A percentile compares a stretch with the other conserved stretches of the same genome.
Conservation (phyloP, 768 basidiomycete species). For the Cystobasidium onofrii region DNA sequence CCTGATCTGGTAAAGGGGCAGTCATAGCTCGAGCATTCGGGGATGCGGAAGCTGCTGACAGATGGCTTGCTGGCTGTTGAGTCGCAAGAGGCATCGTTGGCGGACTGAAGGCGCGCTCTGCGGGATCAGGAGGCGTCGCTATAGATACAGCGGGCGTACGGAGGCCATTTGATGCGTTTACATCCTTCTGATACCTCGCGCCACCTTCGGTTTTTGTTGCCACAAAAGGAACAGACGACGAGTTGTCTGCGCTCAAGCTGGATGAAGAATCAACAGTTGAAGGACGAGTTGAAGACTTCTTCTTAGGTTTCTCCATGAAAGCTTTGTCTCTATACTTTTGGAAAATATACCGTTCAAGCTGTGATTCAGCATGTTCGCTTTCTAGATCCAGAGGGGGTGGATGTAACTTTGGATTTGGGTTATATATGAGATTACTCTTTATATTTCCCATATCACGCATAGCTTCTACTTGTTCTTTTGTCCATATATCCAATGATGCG, state of each 20-base stretch:
- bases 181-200: background rate
- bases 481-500: conserved; percentile 22
- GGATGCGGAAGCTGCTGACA: background rate
- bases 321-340: conserved; percentile 23
- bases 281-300: background rate
- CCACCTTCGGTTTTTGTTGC: background rate
- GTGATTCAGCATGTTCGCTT: conserved; percentile 10
- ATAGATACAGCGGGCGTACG: background rate
- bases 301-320: conserved; percentile 10
- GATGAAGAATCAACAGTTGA: background rate
- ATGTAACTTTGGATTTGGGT: background rate
- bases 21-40: conserved; percentile 9
- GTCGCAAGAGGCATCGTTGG: background rate
- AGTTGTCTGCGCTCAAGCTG: background rate
- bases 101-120: background rate
- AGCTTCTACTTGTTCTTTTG: conserved; percentile 30
- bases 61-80: background rate
- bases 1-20: background rate
- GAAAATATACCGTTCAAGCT: conserved; percentile 11
- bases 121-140: background rate
- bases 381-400: conserved; percentile 22
- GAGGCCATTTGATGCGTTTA: background rate
- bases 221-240: background rate
- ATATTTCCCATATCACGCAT: conserved; percentile 24
- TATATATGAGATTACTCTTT: background rate